Evolutionary conservation across 345 rosid genomes (phyloP), one percentile per base, ranked within the genome.

Genomic region (Hypericum perforatum): DNA sequence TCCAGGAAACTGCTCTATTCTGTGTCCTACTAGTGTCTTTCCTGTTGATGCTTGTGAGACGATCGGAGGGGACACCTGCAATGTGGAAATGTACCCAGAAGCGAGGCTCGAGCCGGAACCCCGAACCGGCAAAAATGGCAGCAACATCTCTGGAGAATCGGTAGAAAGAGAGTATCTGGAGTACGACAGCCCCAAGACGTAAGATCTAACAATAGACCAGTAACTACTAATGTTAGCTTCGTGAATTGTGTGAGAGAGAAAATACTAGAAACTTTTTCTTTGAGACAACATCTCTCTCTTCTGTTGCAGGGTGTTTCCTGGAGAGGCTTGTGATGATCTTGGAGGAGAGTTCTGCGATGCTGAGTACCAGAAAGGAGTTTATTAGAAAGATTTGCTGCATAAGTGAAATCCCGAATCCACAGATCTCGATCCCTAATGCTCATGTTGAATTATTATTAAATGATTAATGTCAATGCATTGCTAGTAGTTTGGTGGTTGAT

Each of bases 321-420:
- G 56, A 47, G 97, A 90, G 72, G 92, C 96, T 3, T 90, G 96
- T 47, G 96, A 90, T 63, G 92, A 84, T 74, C 94, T 86, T 39
- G 96, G 96, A 54, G 96, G 95, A 59, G 90, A 91, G 66, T 91
- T 91, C 81, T 84, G 96, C 6, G 79, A 76, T 41, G 73, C 85
- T 11, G 89, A 76, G 43, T 80, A 70, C 44, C 76, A 75, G 64
- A 66, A 22, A 49, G 76, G 69, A 70, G 79, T 57, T 45, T 52
- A 64, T 16, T 71, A 56, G 59, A 6, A 22, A 22, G 32, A 22
- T 4, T 22, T 22, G 32, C 32, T 22, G 32, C 32, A 22, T 22
- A 4, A 22, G 32, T 22, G 32, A 22, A 22, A 22, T 22, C 4
- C 32, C 32, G 32, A 22, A 22, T 22, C 32, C 32, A 1, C 2